phyloP scores from a whole-genome alignment of 2,329 filamentous ascomycete species.

The Trichoderma hamatum region DNA sequence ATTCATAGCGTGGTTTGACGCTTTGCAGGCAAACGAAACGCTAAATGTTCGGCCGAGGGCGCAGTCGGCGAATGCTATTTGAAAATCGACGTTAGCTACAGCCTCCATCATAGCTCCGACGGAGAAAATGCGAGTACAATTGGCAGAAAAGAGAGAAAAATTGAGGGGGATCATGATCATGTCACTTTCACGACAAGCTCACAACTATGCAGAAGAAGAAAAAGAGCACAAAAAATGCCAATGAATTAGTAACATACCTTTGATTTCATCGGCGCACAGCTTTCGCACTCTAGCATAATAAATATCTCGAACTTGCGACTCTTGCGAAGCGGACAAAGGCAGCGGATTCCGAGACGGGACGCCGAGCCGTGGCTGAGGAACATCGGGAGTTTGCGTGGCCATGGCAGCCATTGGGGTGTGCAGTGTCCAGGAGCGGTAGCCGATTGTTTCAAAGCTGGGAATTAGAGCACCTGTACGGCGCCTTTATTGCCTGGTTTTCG shows the following conservation, averaged over 20 bases:
- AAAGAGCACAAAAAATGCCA: background rate
- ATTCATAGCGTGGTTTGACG: constrained; percentile 85
- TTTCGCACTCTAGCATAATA: constrained; percentile 79
- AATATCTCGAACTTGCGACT: constrained; percentile 78
- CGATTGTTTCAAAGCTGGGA: background rate
- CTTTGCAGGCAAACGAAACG: constrained; percentile 82
- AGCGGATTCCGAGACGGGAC: constrained; percentile 75
- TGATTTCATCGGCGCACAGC: constrained; percentile 77
- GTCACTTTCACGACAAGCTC: background rate
- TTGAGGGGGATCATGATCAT: constrained; percentile 10
- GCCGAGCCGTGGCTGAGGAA: constrained; percentile 41
- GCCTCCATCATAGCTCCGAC: background rate
- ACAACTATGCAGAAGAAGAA: background rate
- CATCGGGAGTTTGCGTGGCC: constrained; percentile 39
- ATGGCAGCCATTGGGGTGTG: constrained; percentile 35
- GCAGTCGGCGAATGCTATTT: constrained; percentile 85
- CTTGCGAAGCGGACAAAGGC: constrained; percentile 79
- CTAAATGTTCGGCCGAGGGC: constrained; percentile 83
- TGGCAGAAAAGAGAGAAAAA: background rate
- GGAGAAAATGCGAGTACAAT: background rate
- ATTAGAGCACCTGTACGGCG: background rate
- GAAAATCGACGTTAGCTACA: background rate
- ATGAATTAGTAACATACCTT: constrained; percentile 55
- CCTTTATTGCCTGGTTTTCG: background rate
- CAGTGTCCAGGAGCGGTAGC: background rate